Base-by-base conservation (phyloP, 495 filamentous ascomycete genomes). In the Aspergillus conjunctus region DNA sequence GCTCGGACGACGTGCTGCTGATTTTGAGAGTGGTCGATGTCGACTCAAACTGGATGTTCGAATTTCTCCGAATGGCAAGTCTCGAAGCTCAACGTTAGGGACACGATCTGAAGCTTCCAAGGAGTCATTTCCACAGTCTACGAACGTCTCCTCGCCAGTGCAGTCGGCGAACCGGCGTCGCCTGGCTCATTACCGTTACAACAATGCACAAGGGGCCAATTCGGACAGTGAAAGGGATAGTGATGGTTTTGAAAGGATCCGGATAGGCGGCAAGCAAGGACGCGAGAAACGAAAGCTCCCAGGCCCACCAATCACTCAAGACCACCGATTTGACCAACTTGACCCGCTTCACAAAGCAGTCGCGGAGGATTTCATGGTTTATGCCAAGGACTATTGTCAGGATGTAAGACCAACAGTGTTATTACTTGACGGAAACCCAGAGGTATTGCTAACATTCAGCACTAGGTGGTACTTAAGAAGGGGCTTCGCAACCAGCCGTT, bases 71-170 rank as follows among this genome's bases (percentile, higher is more conserved):
- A 79, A 63, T 31, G 73, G 58, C 56, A 87, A 83, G 56, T 58
- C 53, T 33, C 70, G 78, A 34, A 58, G 46, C 39, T 56, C 60
- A 22, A 62, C 41, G 15, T 41, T 71, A 72, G 63, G 54, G 62
- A 57, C 73, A 67, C 32, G 77, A 66, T 32, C 72, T 43, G 66
- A 63, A 32, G 53, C 68, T 55, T 43, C 68, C 18, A 58, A 72
- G 30, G 65, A 73, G 26, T 71, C 77, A 17, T 70, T 79, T 66
- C 87, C 88, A 20, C 71, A 80, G 53, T 95, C 93, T 6, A 96
- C 93, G 0, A 89, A 91, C 56, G 82, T 97, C 10, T 92, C 94
- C 3, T 96, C 94, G 11, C 93, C 94, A 7, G 71, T 91, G 4
- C 81, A 87, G 68, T 78, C 77, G 39, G 83, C 77, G 15, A 73